Evolutionary conservation across 257 asterid genomes (phyloP), one percentile per base, ranked within the genome.

Genomic region (Dorcoceras hygrometricum): DNA sequence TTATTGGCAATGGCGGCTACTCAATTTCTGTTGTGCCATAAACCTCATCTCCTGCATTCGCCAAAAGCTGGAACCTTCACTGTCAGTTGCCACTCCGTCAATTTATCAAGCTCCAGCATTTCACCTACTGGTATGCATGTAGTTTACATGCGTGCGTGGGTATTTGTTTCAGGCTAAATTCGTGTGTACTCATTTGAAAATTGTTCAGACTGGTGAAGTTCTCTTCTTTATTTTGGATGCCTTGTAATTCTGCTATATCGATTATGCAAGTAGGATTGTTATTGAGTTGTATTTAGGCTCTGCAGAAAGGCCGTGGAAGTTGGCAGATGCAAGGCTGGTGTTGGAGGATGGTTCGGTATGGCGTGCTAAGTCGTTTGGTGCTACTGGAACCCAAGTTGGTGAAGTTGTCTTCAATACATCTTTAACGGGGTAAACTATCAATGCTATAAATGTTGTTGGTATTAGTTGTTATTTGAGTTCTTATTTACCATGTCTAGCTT

Each of bases 321-420:
- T 90, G 80, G 82, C 97, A 29, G 96, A 93, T 76, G 97, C 99
- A 24, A 84, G 99, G 73, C 79, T 93, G 73, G 99, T 84, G 75
- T 88, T 93, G 54, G 95, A 88, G 69, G 99, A 93, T 65, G 99
- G 99, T 63, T 90, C 99, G 6, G 75, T 93, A 22, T 90, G 97
- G 97, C 83, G 57, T 69, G 99, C 99, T 0, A 93, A 85, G 81
- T 93, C 99, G 14, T 93, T 93, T 63, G 99, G 97, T 71, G 99
- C 97, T 64, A 75, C 93, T 32, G 99, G 97, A 67, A 93, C 99
- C 64, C 99, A 90, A 86, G 87, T 93, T 77, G 99, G 96, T 50
- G 99, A 93, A 86, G 99, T 93, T 53, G 99, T 93, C 72, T 93
- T 93, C 25, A 93, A 93, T 66, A 93, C 99, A 20, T 90, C 97